Conservation (phyloP, 768 basidiomycete genomes). For the Termitomyces sp. region DNA sequence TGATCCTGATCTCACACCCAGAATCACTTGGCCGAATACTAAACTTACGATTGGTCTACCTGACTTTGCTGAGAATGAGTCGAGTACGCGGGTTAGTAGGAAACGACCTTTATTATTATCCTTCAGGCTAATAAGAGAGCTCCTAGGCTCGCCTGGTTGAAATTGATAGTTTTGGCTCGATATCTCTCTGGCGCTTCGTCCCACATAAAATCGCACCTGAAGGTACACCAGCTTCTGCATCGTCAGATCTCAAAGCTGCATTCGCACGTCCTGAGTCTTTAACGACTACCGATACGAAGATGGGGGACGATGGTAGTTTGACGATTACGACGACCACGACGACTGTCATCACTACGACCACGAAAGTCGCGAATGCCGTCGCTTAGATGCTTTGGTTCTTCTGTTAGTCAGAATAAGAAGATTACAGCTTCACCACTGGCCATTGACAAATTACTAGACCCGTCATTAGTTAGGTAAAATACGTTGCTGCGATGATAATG, state of each 20-base stretch:
- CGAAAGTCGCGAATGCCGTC: background rate
- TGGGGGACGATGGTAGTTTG: background rate
- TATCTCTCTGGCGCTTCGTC: background rate
- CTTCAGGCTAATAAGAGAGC: background rate
- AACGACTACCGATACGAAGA: conserved; percentile 12
- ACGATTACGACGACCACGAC: conserved; percentile 3
- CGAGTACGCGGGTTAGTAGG: background rate
- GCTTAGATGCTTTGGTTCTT: background rate
- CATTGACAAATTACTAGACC: too few species aligned
- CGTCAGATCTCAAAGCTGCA: background rate
- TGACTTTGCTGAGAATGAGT: background rate
- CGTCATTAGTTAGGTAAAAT: too few species aligned
- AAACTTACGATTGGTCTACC: background rate
- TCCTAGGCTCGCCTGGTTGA: background rate
- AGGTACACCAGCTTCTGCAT: background rate
- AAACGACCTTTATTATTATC: background rate
- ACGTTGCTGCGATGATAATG: too few species aligned
- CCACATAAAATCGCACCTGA: background rate
- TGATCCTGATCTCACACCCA: background rate
- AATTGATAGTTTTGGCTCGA: background rate
- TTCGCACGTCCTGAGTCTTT: conserved; percentile 3
- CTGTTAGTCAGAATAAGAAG: background rate
- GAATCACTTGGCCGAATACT: background rate
- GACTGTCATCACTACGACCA: background rate
- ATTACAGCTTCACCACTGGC: too few species aligned